Conservation (phyloP, 768 basidiomycete species). For the Mycena albidolilacea region DNA sequence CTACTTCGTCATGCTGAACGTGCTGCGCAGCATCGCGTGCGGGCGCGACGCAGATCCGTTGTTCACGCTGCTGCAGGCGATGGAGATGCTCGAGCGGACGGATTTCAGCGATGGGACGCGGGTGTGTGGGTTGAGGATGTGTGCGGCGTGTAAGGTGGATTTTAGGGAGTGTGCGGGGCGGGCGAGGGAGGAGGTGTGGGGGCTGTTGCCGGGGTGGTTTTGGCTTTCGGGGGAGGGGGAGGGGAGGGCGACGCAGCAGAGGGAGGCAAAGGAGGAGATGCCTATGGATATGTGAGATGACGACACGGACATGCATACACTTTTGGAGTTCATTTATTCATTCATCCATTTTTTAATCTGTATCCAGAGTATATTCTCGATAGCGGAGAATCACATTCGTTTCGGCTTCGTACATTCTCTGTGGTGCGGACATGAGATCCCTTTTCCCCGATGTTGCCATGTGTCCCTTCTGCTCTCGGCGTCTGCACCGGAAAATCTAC, state of each 20-base stretch:
- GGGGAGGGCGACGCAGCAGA: neutral
- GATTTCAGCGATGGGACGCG: conserved; percentile 78
- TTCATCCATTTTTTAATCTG: neutral
- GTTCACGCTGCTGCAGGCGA: conserved; percentile 76
- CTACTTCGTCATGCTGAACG: conserved; percentile 83
- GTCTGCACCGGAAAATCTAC: neutral
- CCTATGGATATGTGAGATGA: conserved; percentile 3
- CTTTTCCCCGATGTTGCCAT: neutral
- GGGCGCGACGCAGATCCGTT: conserved; percentile 84
- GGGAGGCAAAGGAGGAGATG: neutral
- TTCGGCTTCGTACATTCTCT: conserved; percentile 4
- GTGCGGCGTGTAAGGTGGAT: conserved; percentile 63
- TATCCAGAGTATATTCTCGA: neutral
- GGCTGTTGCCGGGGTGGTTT: conserved; percentile 75
- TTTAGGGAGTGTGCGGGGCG: conserved; percentile 55
- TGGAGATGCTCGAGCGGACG: conserved; percentile 79
- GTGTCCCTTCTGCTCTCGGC: neutral
- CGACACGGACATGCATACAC: neutral
- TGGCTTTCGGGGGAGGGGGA: conserved; percentile 52
- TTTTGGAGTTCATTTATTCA: conserved; percentile 31
- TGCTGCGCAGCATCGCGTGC: conserved; percentile 75
- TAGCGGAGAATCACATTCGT: conserved; percentile 32
- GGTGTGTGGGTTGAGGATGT: conserved; percentile 69
- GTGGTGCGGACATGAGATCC: too few species aligned
- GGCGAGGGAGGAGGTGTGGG: conserved; percentile 76